A percentile compares a stretch with the other conserved stretches of the same genome.
phyloP scores from a whole-genome alignment of 805 yeast genomes.

The Teunomyces funiuensis region DNA sequence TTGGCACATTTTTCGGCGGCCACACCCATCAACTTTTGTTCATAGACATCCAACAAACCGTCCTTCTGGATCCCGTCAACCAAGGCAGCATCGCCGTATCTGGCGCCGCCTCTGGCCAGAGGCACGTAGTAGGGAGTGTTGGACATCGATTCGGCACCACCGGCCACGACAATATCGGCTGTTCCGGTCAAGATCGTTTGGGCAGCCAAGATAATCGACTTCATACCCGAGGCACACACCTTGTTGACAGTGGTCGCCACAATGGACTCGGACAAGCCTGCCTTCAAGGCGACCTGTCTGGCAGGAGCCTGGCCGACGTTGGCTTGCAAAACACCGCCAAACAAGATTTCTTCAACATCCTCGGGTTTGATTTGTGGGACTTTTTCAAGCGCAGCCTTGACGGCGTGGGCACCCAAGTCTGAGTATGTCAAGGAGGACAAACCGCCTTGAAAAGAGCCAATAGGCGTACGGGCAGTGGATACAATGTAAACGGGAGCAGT shows the following conservation, averaged over 20 bases:
- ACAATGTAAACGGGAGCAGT: slow-evolving; percentile 74
- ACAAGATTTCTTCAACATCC: slow-evolving; percentile 83
- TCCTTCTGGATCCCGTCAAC: slow-evolving; percentile 92
- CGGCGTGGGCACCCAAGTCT: slow-evolving; percentile 92
- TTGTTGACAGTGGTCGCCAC: slow-evolving; percentile 92
- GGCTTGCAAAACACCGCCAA: slow-evolving; percentile 92
- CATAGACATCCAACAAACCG: slow-evolving; percentile 92
- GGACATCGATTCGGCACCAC: slow-evolving; percentile 98
- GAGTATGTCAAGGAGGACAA: slow-evolving; percentile 72
- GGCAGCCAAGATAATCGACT: slow-evolving; percentile 86
- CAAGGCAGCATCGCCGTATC: slow-evolving; percentile 77
- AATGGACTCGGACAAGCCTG: slow-evolving; percentile 79
- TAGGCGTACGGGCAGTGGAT: slow-evolving; percentile 89
- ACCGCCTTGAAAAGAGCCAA: slow-evolving; percentile 90
- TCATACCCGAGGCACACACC: slow-evolving; percentile 96
- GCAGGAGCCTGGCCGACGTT: slow-evolving; percentile 98
- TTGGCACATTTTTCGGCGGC: slow-evolving; percentile 96
- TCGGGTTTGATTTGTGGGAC: slow-evolving; percentile 78
- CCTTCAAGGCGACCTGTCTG: slow-evolving; percentile 90
- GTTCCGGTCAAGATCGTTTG: slow-evolving; percentile 85
- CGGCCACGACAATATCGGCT: slow-evolving; percentile 92
- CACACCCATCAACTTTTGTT: slow-evolving; percentile 88
- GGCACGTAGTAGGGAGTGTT: slow-evolving; percentile 93
- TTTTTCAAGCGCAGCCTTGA: slow-evolving; percentile 79
- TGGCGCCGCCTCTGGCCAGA: slow-evolving; percentile 80